These are phyloP conservation scores for Cenococcum geophilum DNA, from an alignment of 495 filamentous ascomycete genomes.

Conservation along the genomic window DNA sequence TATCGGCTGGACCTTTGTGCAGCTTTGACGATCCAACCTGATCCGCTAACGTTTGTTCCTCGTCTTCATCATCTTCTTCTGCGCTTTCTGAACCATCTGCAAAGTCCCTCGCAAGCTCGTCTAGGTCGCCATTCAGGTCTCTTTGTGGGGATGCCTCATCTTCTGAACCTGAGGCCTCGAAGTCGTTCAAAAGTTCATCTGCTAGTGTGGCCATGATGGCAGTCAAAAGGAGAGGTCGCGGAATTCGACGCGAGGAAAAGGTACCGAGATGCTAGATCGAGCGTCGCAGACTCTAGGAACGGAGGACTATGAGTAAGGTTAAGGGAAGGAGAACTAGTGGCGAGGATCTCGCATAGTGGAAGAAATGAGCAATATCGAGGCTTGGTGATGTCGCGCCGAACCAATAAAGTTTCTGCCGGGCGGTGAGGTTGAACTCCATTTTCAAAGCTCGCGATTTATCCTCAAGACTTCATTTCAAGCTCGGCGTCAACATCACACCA, in stretches of 20 bases:
- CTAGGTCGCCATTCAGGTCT: slow-evolving; percentile 25
- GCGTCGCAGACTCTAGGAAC: too few species aligned
- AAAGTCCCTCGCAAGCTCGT: slow-evolving; percentile 40
- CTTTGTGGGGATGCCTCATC: slow-evolving; percentile 37
- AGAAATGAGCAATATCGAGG: too few species aligned
- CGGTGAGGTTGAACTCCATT: slow-evolving; percentile 10
- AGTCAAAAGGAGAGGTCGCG: not conserved
- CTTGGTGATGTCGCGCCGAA: too few species aligned
- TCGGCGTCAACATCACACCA: not conserved
- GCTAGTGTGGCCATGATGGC: slow-evolving; percentile 65
- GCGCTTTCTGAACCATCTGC: slow-evolving; percentile 41
- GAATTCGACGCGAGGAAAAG: not conserved
- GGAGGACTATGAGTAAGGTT: too few species aligned
- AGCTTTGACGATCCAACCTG: slow-evolving; percentile 49
- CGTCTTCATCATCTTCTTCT: slow-evolving; percentile 43
- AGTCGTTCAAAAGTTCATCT: slow-evolving; percentile 82
- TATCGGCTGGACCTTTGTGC: slow-evolving; percentile 66
- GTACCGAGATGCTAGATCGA: too few species aligned
- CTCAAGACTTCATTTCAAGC: not conserved
- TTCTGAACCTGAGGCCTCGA: slow-evolving; percentile 62
- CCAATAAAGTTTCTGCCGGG: slow-evolving; percentile 16
- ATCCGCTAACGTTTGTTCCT: slow-evolving; percentile 32
- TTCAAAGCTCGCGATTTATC: slow-evolving; percentile 1
- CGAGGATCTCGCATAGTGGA: too few species aligned
- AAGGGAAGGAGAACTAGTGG: too few species aligned